Percentiles rank a stretch among this genome's conserved stretches.
Conservation (phyloP, 371 early-diverging fungal genomes). For the Coemansia sp. region DNA sequence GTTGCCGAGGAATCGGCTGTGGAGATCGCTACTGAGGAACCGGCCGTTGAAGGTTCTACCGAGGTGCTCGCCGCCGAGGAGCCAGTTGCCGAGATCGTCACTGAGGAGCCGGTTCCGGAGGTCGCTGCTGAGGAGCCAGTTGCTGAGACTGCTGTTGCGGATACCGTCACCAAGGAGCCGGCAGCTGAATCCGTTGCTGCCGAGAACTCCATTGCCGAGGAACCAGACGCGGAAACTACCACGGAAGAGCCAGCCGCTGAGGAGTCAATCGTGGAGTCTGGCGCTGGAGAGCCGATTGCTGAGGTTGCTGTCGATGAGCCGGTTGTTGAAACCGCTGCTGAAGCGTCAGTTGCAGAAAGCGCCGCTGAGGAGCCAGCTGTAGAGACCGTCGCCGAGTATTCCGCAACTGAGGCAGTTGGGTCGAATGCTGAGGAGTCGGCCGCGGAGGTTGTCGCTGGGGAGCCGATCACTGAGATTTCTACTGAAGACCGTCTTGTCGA, state of each 20-base stretch:
- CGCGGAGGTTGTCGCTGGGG: neutral
- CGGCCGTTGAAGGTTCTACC: neutral
- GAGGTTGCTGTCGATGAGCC: neutral
- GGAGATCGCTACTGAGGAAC: neutral
- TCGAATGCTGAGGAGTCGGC: too few relatives aligned
- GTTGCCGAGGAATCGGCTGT: conserved; percentile 5
- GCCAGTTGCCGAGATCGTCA: neutral
- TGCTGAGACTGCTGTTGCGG: too few relatives aligned
- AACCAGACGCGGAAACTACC: neutral
- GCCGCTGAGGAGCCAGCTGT: neutral
- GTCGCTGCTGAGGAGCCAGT: neutral
- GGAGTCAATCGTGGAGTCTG: neutral
- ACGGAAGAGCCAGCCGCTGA: neutral
- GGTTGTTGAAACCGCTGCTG: neutral
- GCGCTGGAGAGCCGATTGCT: neutral
- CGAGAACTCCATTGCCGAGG: neutral
- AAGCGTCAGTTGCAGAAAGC: neutral
- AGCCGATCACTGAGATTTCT: neutral
- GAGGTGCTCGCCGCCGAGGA: neutral
- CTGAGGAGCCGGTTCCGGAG: neutral
- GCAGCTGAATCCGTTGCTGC: neutral
- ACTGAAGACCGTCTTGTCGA: neutral
- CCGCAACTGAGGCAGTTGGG: too few relatives aligned
- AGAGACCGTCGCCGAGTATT: neutral
- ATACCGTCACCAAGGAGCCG: neutral